Conservation (phyloP, 148 eudicot species). For the Rhododendron williamsianum region DNA sequence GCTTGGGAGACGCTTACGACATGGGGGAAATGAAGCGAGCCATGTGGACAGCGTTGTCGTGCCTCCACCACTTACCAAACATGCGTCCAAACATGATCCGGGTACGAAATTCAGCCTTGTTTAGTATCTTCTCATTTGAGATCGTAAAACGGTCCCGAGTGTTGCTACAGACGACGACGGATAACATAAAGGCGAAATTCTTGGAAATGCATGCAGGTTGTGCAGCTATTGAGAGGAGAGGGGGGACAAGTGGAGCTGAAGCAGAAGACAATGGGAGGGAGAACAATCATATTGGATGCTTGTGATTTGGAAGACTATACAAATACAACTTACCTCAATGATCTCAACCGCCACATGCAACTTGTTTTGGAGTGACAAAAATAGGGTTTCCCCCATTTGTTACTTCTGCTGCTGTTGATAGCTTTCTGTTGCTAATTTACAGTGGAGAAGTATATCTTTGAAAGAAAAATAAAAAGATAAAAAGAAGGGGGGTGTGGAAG, state of each 20-base stretch:
- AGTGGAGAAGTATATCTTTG: background rate
- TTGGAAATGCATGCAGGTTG: conserved; percentile 40
- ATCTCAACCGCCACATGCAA: conserved; percentile 75
- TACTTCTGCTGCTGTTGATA: background rate
- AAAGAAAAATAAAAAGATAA: background rate
- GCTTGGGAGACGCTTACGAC: conserved; percentile 46
- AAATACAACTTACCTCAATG: conserved; percentile 56
- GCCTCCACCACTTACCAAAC: conserved; percentile 70
- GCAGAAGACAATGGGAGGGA: conserved; percentile 46
- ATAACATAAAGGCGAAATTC: background rate
- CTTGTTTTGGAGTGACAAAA: conserved; percentile 60
- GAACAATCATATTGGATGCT: conserved; percentile 49
- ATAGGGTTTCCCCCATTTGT: background rate
- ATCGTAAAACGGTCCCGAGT: background rate
- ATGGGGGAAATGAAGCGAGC: conserved; percentile 49
- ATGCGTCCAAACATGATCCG: conserved; percentile 66
- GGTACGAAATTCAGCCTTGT: conserved; percentile 21
- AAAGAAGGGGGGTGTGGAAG: background rate
- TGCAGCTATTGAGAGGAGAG: conserved; percentile 58
- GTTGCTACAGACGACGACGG: background rate
- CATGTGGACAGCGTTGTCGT: conserved; percentile 62
- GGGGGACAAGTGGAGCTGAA: conserved; percentile 34
- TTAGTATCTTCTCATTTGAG: background rate
- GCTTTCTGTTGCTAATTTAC: background rate
- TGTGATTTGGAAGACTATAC: conserved; percentile 80